Evolutionary conservation across 352 stramenopile species (phyloP).

Genomic region (Pythium insidiosum): DNA sequence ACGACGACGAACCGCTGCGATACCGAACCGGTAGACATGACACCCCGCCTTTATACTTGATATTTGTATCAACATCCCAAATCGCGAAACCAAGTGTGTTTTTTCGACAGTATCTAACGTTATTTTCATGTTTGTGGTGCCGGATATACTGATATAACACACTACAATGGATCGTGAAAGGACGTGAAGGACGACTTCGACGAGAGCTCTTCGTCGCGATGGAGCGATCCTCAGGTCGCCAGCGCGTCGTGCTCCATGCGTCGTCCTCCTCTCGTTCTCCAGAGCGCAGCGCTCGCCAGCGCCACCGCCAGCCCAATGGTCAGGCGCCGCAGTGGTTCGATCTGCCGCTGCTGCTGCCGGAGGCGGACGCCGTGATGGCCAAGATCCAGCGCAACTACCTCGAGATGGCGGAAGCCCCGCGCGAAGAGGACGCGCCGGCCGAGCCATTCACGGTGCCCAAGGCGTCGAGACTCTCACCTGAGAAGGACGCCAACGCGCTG

Average conservation of each 20-base stretch:
- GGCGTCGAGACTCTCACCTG: slow-evolving; percentile 33
- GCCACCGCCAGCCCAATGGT: no score
- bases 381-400: slow-evolving; percentile 31
- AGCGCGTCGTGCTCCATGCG: not conserved
- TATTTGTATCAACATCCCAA: no score
- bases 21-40: slow-evolving; percentile 19
- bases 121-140: no score
- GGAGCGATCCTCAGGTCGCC: no score
- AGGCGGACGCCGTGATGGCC: slow-evolving; percentile 23
- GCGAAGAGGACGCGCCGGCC: not conserved
- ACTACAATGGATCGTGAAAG: no score
- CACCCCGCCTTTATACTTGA: slow-evolving; percentile 11
- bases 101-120: no score
- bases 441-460: slow-evolving; percentile 22
- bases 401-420: not conserved
- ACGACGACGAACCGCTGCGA: slow-evolving; percentile 1
- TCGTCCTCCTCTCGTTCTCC: no score
- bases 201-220: slow-evolving; percentile 20
- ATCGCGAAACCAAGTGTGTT: no score
- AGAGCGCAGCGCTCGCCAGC: not conserved
- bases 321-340: slow-evolving; percentile 61
- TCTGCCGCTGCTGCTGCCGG: slow-evolving; percentile 44
- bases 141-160: no score
- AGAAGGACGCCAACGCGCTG: slow-evolving; percentile 2
- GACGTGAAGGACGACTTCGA: no score